Evolutionary conservation across 495 filamentous ascomycete species (phyloP), one percentile per base, ranked within the genome.

Genomic region (Achaetomiella virescens): DNA sequence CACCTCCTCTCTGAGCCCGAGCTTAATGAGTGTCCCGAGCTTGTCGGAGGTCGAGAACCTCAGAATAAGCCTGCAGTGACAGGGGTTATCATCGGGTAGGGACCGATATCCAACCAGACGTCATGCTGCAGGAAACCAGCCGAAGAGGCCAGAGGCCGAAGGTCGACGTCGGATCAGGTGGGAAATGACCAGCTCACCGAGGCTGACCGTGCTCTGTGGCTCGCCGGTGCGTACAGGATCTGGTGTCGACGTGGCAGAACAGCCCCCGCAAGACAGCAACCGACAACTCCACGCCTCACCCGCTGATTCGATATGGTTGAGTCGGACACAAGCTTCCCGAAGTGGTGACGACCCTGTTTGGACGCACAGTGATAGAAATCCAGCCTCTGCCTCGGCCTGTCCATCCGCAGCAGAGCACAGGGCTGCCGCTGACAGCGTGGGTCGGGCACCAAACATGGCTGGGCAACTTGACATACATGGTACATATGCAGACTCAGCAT

Each of bases 181-280:
- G 9, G 9, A 31, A 31, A 31, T 31, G 27, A 31, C 27, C 27
- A 31, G 5, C 9, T 31, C 27, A 31, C 27, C 27, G 27, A 31
- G 27, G 27, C 27, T 31, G 27, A 31, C 27, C 27, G 9, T 31
- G 27, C 27, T 31, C 27, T 31, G 27, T 31, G 27, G 27, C 27
- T 9, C 27, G 27, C 27, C 27, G 9, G 9, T 31, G 27, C 27
- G 9, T 9, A 31, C 27, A 31, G 4, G 27, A 1, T 3, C 2
- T 18, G 27, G 17, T 33, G 54, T 50, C 54, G 37, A 57, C 54
- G 54, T 57, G 54, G 54, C 54, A 50, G 36, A 31, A 48, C 47
- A 15, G 18, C 0, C 27, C 1, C 17, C n/a, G n/a, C 15, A 12
- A 27, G 46, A 46, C 54, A 57, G 50, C 38, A 46, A 38, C 49